Conservation (phyloP, 2,329 filamentous ascomycete genomes). For the Zarea fungicola region DNA sequence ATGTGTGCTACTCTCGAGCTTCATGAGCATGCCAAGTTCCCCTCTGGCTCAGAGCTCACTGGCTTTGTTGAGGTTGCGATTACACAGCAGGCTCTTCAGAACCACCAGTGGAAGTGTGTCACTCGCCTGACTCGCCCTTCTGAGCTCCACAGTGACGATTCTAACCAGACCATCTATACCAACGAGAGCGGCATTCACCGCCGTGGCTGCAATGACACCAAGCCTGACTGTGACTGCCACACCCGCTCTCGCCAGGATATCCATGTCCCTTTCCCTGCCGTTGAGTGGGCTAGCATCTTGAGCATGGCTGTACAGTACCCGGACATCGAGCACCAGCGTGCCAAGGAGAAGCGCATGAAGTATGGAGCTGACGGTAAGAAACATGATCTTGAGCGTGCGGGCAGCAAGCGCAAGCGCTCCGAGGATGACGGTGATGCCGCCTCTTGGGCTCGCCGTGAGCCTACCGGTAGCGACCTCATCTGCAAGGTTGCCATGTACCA, state of each 20-base stretch:
- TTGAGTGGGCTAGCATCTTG: slow-evolving; percentile 54
- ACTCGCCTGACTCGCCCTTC: slow-evolving; percentile 53
- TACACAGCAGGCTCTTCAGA: slow-evolving; percentile 47
- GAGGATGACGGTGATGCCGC: slow-evolving; percentile 37
- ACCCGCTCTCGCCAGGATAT: slow-evolving; percentile 43
- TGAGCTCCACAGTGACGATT: slow-evolving; percentile 45
- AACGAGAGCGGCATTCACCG: slow-evolving; percentile 50
- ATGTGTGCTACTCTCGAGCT: slow-evolving; percentile 58
- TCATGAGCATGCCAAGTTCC: slow-evolving; percentile 52
- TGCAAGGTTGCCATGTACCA: slow-evolving; percentile 62
- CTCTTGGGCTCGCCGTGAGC: slow-evolving; percentile 34
- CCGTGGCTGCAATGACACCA: slow-evolving; percentile 44
- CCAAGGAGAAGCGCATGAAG: slow-evolving; percentile 33
- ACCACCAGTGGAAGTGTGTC: slow-evolving; percentile 55
- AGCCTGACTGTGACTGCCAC: slow-evolving; percentile 47
- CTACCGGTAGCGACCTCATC: slow-evolving; percentile 51
- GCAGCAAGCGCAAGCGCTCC: slow-evolving; percentile 35
- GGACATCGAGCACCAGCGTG: slow-evolving; percentile 35
- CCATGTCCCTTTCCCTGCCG: slow-evolving; percentile 52
- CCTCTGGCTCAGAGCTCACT: slow-evolving; percentile 54
- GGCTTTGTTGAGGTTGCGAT: slow-evolving; percentile 56
- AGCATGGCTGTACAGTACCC: slow-evolving; percentile 51
- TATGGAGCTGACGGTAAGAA: slow-evolving; percentile 30
- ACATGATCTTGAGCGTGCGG: slow-evolving; percentile 24
- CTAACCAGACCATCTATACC: slow-evolving; percentile 39